Conservation (phyloP, 306 rosid genomes). For the Cucurbita ficifolia region DNA sequence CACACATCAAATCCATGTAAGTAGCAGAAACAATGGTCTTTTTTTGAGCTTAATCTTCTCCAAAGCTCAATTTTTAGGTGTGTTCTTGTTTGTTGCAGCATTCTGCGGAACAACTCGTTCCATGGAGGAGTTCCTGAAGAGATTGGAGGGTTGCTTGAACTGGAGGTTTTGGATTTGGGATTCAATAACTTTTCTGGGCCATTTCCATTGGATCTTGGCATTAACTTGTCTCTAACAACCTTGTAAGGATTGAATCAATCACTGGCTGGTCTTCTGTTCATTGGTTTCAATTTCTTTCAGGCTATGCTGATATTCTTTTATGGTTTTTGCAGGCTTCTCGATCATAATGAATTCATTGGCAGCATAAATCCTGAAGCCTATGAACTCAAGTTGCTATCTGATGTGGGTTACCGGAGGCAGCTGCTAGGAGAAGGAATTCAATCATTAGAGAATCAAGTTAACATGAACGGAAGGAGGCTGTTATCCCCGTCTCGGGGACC, state of each 20-base stretch:
- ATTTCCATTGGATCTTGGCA: slow-evolving; percentile 30
- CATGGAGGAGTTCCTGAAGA: slow-evolving; percentile 38
- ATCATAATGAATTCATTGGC: slow-evolving; percentile 36
- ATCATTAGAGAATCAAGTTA: neutral
- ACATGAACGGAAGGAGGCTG: slow-evolving; percentile 1
- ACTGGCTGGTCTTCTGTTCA: neutral
- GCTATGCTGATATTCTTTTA: neutral
- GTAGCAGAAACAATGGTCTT: neutral
- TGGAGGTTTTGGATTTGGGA: slow-evolving; percentile 63
- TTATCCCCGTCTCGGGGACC: neutral
- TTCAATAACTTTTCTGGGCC: slow-evolving; percentile 51
- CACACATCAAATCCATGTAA: slow-evolving; percentile 51
- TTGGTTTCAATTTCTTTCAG: neutral
- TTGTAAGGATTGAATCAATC: slow-evolving; percentile 30
- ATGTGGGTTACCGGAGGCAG: slow-evolving; percentile 19
- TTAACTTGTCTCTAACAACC: slow-evolving; percentile 29
- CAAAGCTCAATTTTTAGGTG: neutral
- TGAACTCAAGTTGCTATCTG: slow-evolving; percentile 24
- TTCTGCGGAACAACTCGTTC: slow-evolving; percentile 56
- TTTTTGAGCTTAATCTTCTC: neutral
- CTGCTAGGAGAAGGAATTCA: slow-evolving; percentile 15
- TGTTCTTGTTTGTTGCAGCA: slow-evolving; percentile 17
- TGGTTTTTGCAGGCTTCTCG: slow-evolving; percentile 41
- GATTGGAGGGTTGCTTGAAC: slow-evolving; percentile 32
- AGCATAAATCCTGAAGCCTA: slow-evolving; percentile 24